Evolutionary conservation across 2,329 filamentous ascomycete species (phyloP).

Genomic region (Anthostomella pinea): DNA sequence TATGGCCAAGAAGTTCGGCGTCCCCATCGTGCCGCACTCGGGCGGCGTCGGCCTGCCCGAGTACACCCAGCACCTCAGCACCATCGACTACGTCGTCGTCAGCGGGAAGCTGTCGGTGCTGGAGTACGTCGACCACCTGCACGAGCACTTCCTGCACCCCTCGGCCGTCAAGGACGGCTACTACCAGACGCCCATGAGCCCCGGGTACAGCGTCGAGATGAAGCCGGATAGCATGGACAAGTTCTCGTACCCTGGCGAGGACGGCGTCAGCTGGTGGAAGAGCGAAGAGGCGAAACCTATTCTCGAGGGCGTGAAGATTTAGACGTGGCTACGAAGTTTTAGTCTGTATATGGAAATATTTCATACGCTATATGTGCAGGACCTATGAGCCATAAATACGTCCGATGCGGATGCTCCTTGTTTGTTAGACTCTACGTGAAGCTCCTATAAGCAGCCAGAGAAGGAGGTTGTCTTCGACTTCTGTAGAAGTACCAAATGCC

Average conservation of each 20-base stretch:
- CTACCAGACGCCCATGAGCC: conserved; percentile 78
- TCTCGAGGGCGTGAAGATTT: conserved; percentile 60
- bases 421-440: too few relatives aligned
- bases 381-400: too few relatives aligned
- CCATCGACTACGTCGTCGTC: conserved; percentile 89
- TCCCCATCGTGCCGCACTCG: conserved; percentile 85
- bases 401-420: too few relatives aligned
- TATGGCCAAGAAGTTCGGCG: conserved; percentile 73
- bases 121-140: conserved; percentile 90
- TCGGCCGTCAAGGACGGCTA: conserved; percentile 78
- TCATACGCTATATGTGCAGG: too few relatives aligned
- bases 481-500: too few relatives aligned
- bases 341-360: neutral
- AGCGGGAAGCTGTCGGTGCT: conserved; percentile 76
- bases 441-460: too few relatives aligned
- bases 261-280: conserved; percentile 82
- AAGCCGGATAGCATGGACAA: conserved; percentile 80
- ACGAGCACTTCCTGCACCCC: conserved; percentile 89
- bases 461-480: too few relatives aligned
- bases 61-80: conserved; percentile 89
- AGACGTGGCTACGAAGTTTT: too few relatives aligned
- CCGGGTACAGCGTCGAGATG: conserved; percentile 94
- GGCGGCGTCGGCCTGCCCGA: conserved; percentile 89
- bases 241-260: conserved; percentile 73
- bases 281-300: conserved; percentile 75